Evolutionary conservation across 441 rosid genomes (phyloP).

Genomic region (Populus tomentosa): DNA sequence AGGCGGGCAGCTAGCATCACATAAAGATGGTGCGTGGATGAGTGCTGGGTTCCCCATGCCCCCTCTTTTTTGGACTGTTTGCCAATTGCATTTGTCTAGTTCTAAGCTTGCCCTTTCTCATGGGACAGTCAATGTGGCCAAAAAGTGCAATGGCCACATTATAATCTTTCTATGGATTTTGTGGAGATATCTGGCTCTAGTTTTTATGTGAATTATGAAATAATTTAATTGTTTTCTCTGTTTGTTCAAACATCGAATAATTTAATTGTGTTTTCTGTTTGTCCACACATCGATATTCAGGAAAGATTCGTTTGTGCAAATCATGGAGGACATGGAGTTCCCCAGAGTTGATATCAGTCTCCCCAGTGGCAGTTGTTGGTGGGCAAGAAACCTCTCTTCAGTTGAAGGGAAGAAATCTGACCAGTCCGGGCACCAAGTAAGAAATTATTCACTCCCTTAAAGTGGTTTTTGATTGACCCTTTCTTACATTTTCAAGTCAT

Average conservation of each 20-base stretch:
- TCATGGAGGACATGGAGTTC: conserved; percentile 76
- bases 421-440: conserved; percentile 67
- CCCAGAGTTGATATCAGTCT: conserved; percentile 76
- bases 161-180: not conserved
- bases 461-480: not conserved
- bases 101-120: not conserved
- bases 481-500: conserved; percentile 7
- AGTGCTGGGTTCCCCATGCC: not conserved
- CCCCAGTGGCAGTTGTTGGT: conserved; percentile 75
- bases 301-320: conserved; percentile 63
- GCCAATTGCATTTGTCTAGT: not conserved
- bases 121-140: not conserved
- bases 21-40: conserved; percentile 57
- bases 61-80: not conserved
- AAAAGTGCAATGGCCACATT: not conserved
- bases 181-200: not conserved
- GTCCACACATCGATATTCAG: conserved; percentile 31
- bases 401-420: conserved; percentile 73
- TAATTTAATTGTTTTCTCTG: not conserved
- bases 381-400: conserved; percentile 62
- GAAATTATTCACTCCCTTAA: conserved; percentile 11
- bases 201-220: not conserved
- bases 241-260: not conserved
- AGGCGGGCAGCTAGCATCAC: conserved; percentile 62
- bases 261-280: not conserved